Conservation (phyloP, 163 green algal genomes). For the Scenedesmus sp. region DNA sequence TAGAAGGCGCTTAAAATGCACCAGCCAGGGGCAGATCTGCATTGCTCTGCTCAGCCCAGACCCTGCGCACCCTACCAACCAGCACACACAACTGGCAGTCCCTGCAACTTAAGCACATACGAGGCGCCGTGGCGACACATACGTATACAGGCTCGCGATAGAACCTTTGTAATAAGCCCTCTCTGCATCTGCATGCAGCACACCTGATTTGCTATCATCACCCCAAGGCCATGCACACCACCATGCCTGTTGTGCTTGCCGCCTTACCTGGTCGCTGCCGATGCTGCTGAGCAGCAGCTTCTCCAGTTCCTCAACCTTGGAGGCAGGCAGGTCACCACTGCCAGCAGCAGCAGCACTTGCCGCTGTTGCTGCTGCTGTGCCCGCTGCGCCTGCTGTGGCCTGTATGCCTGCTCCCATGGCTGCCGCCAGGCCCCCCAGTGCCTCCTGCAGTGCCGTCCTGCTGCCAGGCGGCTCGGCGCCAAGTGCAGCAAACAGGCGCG, state of each 20-base stretch:
- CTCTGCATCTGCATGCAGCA: too few species aligned
- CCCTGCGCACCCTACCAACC: too few species aligned
- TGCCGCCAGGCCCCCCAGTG: slow-evolving; percentile 68
- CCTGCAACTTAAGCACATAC: too few species aligned
- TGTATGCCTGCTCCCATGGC: slow-evolving; percentile 56
- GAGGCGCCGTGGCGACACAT: too few species aligned
- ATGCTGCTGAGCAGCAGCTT: slow-evolving; percentile 75
- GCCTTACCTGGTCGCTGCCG: slow-evolving; percentile 60
- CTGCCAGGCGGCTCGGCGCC: slow-evolving; percentile 81
- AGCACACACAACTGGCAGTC: too few species aligned
- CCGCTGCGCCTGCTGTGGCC: not conserved
- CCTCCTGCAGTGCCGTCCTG: slow-evolving; percentile 82
- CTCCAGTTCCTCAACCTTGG: slow-evolving; percentile 64
- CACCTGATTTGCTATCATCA: too few species aligned
- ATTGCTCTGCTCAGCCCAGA: too few species aligned
- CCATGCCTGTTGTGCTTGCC: not conserved
- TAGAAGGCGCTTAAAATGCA: too few species aligned
- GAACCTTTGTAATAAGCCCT: too few species aligned
- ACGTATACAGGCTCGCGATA: too few species aligned
- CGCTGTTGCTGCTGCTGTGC: not conserved
- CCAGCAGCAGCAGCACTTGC: not conserved
- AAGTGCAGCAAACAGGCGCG: slow-evolving; percentile 74
- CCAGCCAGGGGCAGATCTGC: too few species aligned
- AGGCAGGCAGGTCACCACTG: not conserved
- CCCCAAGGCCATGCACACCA: too few species aligned